Conservation (phyloP, 2,329 filamentous ascomycete species). For the Nigrograna mackinnonii region DNA sequence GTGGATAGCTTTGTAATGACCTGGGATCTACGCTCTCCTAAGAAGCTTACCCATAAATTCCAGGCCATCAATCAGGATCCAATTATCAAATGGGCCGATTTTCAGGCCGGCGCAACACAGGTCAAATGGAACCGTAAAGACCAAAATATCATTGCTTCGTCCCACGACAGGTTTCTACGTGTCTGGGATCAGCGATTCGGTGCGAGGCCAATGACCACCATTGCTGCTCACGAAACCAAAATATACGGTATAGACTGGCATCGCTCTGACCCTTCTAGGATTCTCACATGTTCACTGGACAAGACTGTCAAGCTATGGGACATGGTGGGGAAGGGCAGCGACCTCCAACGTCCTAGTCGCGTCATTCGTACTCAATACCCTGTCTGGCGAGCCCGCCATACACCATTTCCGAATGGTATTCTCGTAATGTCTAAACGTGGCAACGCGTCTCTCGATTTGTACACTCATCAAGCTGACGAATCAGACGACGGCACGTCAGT, state of each 20-base stretch:
- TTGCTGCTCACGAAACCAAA: constrained; percentile 86
- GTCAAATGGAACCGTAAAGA: constrained; percentile 94
- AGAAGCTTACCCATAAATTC: constrained; percentile 64
- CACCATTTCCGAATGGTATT: constrained; percentile 84
- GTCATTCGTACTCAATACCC: constrained; percentile 83
- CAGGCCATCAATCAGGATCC: constrained; percentile 8
- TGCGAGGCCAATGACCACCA: constrained; percentile 77
- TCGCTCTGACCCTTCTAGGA: constrained; percentile 68
- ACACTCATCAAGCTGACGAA: constrained; percentile 64
- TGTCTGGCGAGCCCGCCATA: constrained; percentile 88
- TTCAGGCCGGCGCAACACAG: constrained; percentile 91
- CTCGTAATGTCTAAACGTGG: constrained; percentile 91
- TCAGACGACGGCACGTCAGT: constrained; percentile 22
- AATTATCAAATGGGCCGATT: constrained; percentile 75
- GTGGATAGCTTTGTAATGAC: constrained; percentile 92
- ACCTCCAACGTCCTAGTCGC: constrained; percentile 45
- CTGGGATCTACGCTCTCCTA: constrained; percentile 82
- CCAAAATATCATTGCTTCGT: constrained; percentile 83
- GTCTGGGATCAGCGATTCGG: constrained; percentile 90
- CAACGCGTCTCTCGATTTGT: constrained; percentile 82
- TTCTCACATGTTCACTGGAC: constrained; percentile 89
- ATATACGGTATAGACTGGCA: constrained; percentile 98
- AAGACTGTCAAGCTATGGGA: constrained; percentile 96
- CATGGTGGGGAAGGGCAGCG: constrained; percentile 63
- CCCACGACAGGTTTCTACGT: constrained; percentile 83